Evolutionary conservation across 768 basidiomycete genomes (phyloP).

Genomic region (Serendipita sp.): DNA sequence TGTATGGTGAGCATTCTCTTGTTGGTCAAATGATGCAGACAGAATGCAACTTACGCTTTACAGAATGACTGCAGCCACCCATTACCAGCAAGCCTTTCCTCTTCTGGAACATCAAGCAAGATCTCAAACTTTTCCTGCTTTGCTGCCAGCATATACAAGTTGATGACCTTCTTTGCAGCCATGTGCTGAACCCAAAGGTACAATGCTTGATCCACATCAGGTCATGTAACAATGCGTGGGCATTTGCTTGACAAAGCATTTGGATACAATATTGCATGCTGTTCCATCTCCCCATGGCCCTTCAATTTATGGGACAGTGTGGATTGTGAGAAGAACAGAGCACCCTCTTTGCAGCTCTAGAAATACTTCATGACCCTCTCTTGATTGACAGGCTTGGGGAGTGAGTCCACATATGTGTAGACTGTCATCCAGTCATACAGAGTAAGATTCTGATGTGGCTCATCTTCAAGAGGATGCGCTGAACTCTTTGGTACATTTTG

Average conservation of each 20-base stretch:
- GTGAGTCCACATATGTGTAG: background rate
- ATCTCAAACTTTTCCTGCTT: slow-evolving; percentile 18
- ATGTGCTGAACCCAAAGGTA: slow-evolving; percentile 20
- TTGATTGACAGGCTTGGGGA: slow-evolving; percentile 1
- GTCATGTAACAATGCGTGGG: slow-evolving; percentile 20
- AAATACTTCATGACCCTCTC: slow-evolving; percentile 10
- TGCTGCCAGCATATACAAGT: slow-evolving; percentile 18
- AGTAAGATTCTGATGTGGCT: background rate
- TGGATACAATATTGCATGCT: background rate
- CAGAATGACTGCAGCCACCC: slow-evolving; percentile 18
- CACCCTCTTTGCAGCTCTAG: slow-evolving; percentile 9
- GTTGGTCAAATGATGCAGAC: background rate
- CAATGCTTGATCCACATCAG: slow-evolving; percentile 23
- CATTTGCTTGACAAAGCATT: slow-evolving; percentile 14
- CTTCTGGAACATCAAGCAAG: slow-evolving; percentile 18
- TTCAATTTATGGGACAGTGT: slow-evolving; percentile 16
- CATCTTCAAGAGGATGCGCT: too few relatives aligned
- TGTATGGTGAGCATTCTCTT: background rate
- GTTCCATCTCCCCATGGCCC: background rate
- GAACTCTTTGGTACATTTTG: too few relatives aligned
- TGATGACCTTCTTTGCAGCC: slow-evolving; percentile 19
- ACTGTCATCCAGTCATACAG: slow-evolving; percentile 11
- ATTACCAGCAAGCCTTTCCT: slow-evolving; percentile 14
- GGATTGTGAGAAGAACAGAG: slow-evolving; percentile 18
- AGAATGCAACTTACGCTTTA: slow-evolving; percentile 14